A percentile compares a stretch with the other conserved stretches of the same genome.
phyloP scores from a whole-genome alignment of 768 basidiomycete genomes.

The Hydnomerulius pinastri region DNA sequence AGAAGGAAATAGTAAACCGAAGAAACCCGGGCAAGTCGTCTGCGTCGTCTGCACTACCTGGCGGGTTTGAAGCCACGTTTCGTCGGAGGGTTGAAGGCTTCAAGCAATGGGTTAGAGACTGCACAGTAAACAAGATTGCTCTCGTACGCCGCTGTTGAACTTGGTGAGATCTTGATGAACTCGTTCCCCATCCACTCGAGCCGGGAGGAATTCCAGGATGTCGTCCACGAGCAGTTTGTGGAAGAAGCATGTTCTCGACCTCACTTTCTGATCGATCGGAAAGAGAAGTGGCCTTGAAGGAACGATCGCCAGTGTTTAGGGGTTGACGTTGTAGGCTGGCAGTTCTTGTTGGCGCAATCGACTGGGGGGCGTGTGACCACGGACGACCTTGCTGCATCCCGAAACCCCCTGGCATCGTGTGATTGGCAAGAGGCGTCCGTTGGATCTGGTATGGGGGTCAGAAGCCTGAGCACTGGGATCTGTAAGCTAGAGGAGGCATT shows the following conservation, averaged over 20 bases:
- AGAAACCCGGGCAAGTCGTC: too few relatives aligned
- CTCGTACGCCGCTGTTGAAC: slow-evolving; percentile 30
- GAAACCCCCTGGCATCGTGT: slow-evolving; percentile 37
- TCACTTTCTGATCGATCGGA: slow-evolving; percentile 72
- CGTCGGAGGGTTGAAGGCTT: slow-evolving; percentile 46
- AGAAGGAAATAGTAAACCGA: too few relatives aligned
- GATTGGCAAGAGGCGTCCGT: slow-evolving; percentile 64
- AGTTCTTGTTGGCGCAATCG: slow-evolving; percentile 20
- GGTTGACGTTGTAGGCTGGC: slow-evolving; percentile 45
- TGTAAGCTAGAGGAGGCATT: background rate
- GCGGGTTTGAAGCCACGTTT: slow-evolving; percentile 53
- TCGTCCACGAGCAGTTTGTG: slow-evolving; percentile 22
- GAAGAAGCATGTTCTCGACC: slow-evolving; percentile 64
- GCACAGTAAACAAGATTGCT: background rate
- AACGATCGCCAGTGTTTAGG: slow-evolving; percentile 37
- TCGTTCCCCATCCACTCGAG: slow-evolving; percentile 41
- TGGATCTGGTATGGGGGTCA: slow-evolving; percentile 54
- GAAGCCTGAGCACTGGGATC: background rate
- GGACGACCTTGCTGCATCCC: slow-evolving; percentile 34
- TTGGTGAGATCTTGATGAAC: slow-evolving; percentile 23
- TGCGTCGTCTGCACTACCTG: slow-evolving; percentile 28
- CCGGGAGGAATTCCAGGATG: slow-evolving; percentile 19
- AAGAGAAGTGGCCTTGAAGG: slow-evolving; percentile 45
- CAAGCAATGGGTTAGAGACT: background rate
- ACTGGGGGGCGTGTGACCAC: slow-evolving; percentile 33